phyloP scores from a whole-genome alignment of 2,329 filamentous ascomycete species.

The Tolypocladium endophyticum region DNA sequence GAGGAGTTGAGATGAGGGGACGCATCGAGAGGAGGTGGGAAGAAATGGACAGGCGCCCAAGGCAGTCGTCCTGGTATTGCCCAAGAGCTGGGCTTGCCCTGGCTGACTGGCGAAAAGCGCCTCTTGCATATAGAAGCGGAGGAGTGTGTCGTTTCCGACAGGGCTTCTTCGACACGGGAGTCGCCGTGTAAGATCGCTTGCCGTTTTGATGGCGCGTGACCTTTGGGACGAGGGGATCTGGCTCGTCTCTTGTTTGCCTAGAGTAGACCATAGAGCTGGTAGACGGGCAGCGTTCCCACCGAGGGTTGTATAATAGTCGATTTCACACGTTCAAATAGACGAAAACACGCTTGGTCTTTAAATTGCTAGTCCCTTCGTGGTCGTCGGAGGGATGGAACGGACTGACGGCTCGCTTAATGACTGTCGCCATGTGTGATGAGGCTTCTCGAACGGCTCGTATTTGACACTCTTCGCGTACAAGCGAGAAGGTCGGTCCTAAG shows the following conservation, averaged over 20 bases:
- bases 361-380: background rate
- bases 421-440: background rate
- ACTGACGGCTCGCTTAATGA: background rate
- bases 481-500: too few species aligned
- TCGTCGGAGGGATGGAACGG: background rate
- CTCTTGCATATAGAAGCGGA: background rate
- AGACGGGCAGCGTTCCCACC: constrained; percentile 9
- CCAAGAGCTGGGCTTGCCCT: constrained; percentile 9
- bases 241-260: constrained; percentile 7
- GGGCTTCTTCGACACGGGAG: background rate
- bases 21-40: background rate
- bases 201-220: background rate
- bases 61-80: background rate
- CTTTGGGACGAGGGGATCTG: background rate
- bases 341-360: background rate
- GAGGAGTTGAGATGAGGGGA: background rate
- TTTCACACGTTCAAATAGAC: constrained; percentile 9
- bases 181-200: background rate
- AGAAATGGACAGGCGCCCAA: background rate
- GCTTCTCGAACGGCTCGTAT: too few species aligned
- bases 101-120: background rate
- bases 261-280: constrained; percentile 12
- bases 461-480: too few species aligned
- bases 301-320: constrained; percentile 20
- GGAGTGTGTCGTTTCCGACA: background rate